Percentiles rank a stretch among this genome's conserved stretches.
Conservation (phyloP, 2,329 filamentous ascomycete genomes). For the Colletotrichum camelliae region DNA sequence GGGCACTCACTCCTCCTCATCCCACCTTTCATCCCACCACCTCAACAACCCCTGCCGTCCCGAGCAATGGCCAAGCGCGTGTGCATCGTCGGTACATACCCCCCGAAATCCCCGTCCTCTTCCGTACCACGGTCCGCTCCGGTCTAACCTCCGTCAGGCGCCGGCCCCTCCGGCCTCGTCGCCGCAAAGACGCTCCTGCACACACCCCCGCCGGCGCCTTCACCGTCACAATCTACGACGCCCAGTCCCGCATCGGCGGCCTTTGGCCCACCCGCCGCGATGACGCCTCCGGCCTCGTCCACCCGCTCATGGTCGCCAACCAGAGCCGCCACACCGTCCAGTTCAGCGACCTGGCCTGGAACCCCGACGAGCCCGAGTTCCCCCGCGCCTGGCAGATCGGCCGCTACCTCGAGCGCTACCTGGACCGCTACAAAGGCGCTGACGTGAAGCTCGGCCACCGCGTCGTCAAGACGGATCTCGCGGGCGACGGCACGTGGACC, state of each 20-base stretch:
- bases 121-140: neutral
- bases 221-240: constrained; percentile 74
- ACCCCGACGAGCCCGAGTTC: constrained; percentile 64
- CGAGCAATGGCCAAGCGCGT: constrained; percentile 43
- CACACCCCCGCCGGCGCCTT: constrained; percentile 60
- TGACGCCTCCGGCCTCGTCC: constrained; percentile 58
- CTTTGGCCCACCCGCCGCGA: constrained; percentile 70
- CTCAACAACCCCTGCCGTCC: neutral
- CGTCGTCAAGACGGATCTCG: constrained; percentile 46
- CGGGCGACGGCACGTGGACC: constrained; percentile 41
- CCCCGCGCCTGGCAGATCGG: constrained; percentile 81
- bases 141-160: constrained; percentile 49
- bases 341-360: constrained; percentile 77
- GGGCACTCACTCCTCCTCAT: neutral
- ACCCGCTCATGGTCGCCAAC: constrained; percentile 75
- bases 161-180: constrained; percentile 71
- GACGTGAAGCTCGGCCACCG: constrained; percentile 55
- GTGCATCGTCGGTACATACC: constrained; percentile 43
- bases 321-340: constrained; percentile 79
- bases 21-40: constrained; percentile 1
- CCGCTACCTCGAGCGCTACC: constrained; percentile 71
- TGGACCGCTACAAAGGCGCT: constrained; percentile 54
- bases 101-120: neutral
- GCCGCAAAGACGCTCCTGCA: constrained; percentile 76
- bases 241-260: constrained; percentile 70